Evolutionary conservation across 2,329 filamentous ascomycete species (phyloP).

Genomic region (Penicillium sp.): DNA sequence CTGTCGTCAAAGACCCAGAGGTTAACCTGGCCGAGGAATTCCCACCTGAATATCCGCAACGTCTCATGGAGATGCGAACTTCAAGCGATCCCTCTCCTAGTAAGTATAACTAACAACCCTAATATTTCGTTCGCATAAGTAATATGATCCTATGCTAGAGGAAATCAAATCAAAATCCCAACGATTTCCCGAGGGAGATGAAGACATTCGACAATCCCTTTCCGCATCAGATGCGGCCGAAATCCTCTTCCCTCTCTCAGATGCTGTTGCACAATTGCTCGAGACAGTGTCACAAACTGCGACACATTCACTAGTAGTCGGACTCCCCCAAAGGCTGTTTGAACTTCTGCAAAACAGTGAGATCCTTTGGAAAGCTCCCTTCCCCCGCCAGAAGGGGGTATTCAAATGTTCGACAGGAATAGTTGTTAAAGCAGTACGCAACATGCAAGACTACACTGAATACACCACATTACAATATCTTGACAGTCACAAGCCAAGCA

Average conservation of each 20-base stretch:
- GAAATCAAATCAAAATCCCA: neutral
- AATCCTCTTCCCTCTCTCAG: slow-evolving; percentile 1
- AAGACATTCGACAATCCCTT: slow-evolving; percentile 7
- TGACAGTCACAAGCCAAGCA: slow-evolving; percentile 12
- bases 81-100: neutral
- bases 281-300: neutral
- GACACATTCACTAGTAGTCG: neutral
- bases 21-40: too few species aligned
- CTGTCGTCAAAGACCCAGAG: too few species aligned
- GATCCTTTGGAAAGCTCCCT: slow-evolving; percentile 18
- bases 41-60: too few species aligned
- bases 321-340: slow-evolving; percentile 10
- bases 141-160: neutral
- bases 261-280: slow-evolving; percentile 1
- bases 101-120: neutral
- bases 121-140: neutral
- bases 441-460: slow-evolving; percentile 19
- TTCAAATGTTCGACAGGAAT: slow-evolving; percentile 15
- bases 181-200: neutral
- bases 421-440: slow-evolving; percentile 18
- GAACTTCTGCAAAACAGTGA: slow-evolving; percentile 14
- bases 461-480: slow-evolving; percentile 23
- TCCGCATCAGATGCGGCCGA: slow-evolving; percentile 2
- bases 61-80: too few species aligned
- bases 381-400: slow-evolving; percentile 16